Base-by-base conservation (phyloP, 2,329 filamentous ascomycete species). In the Xylariaceae sp. region DNA sequence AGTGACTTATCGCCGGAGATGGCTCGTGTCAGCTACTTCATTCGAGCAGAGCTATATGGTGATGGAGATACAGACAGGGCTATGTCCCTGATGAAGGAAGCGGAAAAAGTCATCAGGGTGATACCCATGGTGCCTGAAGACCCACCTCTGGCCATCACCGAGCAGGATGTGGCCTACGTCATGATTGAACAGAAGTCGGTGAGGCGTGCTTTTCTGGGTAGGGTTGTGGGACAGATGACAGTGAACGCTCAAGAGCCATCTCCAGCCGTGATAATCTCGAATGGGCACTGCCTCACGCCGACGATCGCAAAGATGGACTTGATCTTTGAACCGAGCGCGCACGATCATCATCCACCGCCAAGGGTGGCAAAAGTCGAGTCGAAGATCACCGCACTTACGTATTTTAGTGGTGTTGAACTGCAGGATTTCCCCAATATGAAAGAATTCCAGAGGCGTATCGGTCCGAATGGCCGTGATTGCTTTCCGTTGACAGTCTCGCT, bases 1-100 rank as follows among this genome's bases (percentile, higher is more conserved):
- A 79, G 84, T 64, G 82, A 85, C 64, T 75, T 82, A 65, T 72
- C 81, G 0, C 82, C 82, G 0, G 73, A 79, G 48, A 84, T 83
- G 80, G 76, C 80, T 15, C 74, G 76, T 13, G 74, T 85, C 44
- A 76, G 83, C 66, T 85, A 85, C 68, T 67, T 68, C 52, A 70
- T 85, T 68, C 78, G 78, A 66, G 82, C 79, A 8, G 75, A 79
- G 39, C 71, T 77, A 13, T 68, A 67, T 59, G 42, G 13, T 45
- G 37, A 59, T 39, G 49, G 74, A 74, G 54, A 62, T 13, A 42
- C 30, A 7, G 56, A 58, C 6, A 49, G 51, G 47, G 54, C 17
- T 18, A 60, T 53, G 37, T 66, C 69, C 64, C 60, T 74, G 63
- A 56, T 77, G 39, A 71, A 79, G 58, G 78, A 82, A 58, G 71